Percentiles rank a stretch among this genome's conserved stretches.
Evolutionary conservation across 2,329 filamentous ascomycete species (phyloP).

Genomic region (Sporothrix sp.): DNA sequence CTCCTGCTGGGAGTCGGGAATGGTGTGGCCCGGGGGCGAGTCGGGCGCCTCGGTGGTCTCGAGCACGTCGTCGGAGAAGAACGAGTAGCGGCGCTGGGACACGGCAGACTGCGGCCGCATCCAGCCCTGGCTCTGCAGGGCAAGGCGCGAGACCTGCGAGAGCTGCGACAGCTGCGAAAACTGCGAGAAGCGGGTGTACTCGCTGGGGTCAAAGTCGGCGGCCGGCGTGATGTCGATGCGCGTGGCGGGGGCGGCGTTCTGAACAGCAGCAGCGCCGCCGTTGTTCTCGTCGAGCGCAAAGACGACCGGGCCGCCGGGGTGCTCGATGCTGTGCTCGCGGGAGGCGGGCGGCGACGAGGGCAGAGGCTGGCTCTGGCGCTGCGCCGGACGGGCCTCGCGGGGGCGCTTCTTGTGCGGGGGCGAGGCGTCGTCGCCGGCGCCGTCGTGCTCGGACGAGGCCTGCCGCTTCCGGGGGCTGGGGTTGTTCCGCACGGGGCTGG

Average conservation of each 20-base stretch:
- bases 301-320: neutral
- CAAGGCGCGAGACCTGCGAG: neutral
- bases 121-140: neutral
- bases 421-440: neutral
- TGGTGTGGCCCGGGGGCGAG: neutral
- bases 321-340: neutral
- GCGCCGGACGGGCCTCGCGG: too few species aligned
- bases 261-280: neutral
- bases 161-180: neutral
- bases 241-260: neutral
- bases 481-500: neutral
- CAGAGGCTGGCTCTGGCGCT: neutral
- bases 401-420: neutral
- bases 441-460: neutral
- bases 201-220: constrained; percentile 11
- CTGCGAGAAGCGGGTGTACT: constrained; percentile 10
- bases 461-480: constrained; percentile 1
- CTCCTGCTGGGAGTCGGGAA: constrained; percentile 15
- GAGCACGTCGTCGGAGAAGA: neutral
- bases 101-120: neutral
- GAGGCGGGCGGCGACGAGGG: constrained; percentile 1
- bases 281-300: neutral
- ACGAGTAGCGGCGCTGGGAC: neutral
- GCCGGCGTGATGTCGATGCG: constrained; percentile 5
- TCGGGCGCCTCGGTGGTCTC: neutral